phyloP scores from a whole-genome alignment of 768 basidiomycete species.

The Nidularia pulvinata region DNA sequence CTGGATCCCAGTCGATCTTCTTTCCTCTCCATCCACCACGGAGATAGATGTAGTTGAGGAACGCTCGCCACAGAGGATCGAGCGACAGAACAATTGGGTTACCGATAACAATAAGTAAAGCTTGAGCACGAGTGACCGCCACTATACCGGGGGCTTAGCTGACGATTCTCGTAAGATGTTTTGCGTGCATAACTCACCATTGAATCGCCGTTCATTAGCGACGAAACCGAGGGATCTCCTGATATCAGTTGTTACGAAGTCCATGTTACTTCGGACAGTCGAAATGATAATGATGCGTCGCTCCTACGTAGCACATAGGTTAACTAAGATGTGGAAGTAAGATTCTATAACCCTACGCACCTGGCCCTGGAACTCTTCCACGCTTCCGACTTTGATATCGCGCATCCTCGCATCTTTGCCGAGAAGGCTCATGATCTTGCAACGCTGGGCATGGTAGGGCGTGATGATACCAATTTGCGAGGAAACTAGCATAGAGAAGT shows the following conservation, averaged over 20 bases:
- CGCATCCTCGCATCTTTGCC: conserved; percentile 22
- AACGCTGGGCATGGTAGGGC: conserved; percentile 64
- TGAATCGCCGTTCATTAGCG: conserved; percentile 53
- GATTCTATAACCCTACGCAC: conserved; percentile 23
- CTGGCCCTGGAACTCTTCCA: conserved; percentile 74
- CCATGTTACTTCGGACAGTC: conserved; percentile 53
- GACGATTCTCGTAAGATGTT: no score
- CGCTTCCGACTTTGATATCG: conserved; percentile 60
- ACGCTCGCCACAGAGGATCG: conserved; percentile 58
- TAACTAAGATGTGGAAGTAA: conserved; percentile 30
- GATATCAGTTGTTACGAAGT: conserved; percentile 49
- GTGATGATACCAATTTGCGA: conserved; percentile 67
- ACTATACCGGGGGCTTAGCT: conserved; percentile 29
- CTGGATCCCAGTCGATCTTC: conserved; percentile 27
- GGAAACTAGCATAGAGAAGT: conserved; percentile 13
- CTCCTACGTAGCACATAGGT: conserved; percentile 33
- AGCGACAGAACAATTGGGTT: conserved; percentile 57
- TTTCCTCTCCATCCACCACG: conserved; percentile 55
- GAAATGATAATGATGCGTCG: conserved; percentile 58
- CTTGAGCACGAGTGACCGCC: conserved; percentile 65
- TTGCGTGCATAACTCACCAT: conserved; percentile 34
- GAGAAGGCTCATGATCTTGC: conserved; percentile 44
- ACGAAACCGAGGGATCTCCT: conserved; percentile 59
- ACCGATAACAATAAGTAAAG: conserved; percentile 62
- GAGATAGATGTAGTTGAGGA: conserved; percentile 54